A percentile compares a stretch with the other conserved stretches of the same genome.
These are phyloP conservation scores for Fusarium subtropicale DNA, from an alignment of 2,329 filamentous ascomycete species.

Conservation along the genomic window DNA sequence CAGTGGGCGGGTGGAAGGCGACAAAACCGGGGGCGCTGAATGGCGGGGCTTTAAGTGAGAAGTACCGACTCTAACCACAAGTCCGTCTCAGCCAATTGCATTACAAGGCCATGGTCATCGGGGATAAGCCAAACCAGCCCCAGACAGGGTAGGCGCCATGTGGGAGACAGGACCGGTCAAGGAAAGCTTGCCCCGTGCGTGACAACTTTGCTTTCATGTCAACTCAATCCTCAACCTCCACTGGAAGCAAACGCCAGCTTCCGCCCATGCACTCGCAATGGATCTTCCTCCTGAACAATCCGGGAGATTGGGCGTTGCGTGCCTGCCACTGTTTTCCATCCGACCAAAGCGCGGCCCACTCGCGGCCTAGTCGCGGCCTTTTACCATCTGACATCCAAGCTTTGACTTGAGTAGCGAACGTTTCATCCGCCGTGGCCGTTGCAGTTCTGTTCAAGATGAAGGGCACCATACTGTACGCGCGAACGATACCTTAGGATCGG, in stretches of 20 bases:
- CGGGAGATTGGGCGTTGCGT: slow-evolving; percentile 14
- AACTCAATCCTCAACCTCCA: slow-evolving; percentile 28
- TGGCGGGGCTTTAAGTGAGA: slow-evolving; percentile 15
- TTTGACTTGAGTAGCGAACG: slow-evolving; percentile 26
- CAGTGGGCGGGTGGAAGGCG: slow-evolving; percentile 24
- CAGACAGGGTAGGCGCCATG: slow-evolving; percentile 32
- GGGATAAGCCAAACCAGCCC: background rate
- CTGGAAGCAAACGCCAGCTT: slow-evolving; percentile 25
- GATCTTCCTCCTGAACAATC: slow-evolving; percentile 39
- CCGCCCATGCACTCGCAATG: slow-evolving; percentile 30
- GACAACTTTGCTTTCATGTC: slow-evolving; percentile 43
- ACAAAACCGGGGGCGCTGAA: slow-evolving; percentile 27
- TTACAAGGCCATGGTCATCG: slow-evolving; percentile 4
- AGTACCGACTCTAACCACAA: slow-evolving; percentile 8
- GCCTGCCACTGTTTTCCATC: slow-evolving; percentile 11
- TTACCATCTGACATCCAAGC: slow-evolving; percentile 20
- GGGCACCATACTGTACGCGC: background rate
- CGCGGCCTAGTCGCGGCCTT: slow-evolving; percentile 13
- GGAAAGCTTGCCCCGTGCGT: slow-evolving; percentile 30
- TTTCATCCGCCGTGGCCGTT: slow-evolving; percentile 23
- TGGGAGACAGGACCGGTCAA: slow-evolving; percentile 42
- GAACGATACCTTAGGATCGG: slow-evolving; percentile 19
- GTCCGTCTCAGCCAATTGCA: slow-evolving; percentile 20
- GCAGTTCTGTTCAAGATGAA: slow-evolving; percentile 23
- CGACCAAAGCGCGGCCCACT: slow-evolving; percentile 8